Conservation (phyloP, 371 early-diverging fungal genomes). For the Mucor racemosus region DNA sequence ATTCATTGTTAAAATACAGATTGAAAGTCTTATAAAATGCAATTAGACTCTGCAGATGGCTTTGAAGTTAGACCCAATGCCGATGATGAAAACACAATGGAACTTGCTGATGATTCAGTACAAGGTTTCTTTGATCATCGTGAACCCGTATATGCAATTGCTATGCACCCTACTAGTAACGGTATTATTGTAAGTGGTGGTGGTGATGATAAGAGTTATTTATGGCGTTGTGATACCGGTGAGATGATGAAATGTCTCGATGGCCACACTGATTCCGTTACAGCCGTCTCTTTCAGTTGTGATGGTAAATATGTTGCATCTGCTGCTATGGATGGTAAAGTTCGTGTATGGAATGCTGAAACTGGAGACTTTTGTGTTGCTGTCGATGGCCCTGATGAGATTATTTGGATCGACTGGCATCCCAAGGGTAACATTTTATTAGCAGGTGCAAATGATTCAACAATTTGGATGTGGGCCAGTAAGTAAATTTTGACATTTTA, state of each 20-base stretch:
- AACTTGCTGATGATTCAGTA: slow-evolving; percentile 86
- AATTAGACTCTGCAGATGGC: slow-evolving; percentile 26
- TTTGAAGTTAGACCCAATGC: slow-evolving; percentile 45
- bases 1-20: neutral
- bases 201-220: slow-evolving; percentile 90
- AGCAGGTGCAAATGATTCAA: slow-evolving; percentile 87
- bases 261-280: slow-evolving; percentile 89
- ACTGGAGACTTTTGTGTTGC: slow-evolving; percentile 64
- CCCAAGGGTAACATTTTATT: slow-evolving; percentile 90
- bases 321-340: slow-evolving; percentile 96
- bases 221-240: slow-evolving; percentile 90
- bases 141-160: slow-evolving; percentile 89
- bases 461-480: slow-evolving; percentile 95
- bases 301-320: slow-evolving; percentile 89
- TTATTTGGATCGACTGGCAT: slow-evolving; percentile 92
- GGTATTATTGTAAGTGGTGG: slow-evolving; percentile 82
- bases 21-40: neutral
- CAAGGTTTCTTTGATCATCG: slow-evolving; percentile 93
- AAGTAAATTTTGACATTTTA: slow-evolving; percentile 19
- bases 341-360: slow-evolving; percentile 80
- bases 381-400: slow-evolving; percentile 91
- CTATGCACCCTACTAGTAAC: slow-evolving; percentile 79
- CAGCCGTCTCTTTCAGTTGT: slow-evolving; percentile 80
- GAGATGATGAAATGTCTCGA: slow-evolving; percentile 68
- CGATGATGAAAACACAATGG: slow-evolving; percentile 64